Conservation (phyloP, 169 alveolate genomes). For the Plasmodium reichenowi region DNA sequence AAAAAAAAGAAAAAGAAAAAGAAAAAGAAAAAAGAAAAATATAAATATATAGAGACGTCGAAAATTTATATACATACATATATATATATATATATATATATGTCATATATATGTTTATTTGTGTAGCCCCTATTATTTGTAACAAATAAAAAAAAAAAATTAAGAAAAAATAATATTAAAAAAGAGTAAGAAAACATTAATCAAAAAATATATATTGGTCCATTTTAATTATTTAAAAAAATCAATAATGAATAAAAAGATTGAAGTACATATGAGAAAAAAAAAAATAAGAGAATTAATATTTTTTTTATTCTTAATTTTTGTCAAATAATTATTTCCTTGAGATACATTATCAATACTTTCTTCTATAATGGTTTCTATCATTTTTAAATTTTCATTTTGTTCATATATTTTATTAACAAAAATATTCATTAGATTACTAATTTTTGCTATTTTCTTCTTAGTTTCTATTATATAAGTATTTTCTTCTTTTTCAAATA, state of each 20-base stretch:
- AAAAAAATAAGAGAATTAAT: constrained; percentile 67
- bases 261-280: constrained; percentile 38
- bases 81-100: no score
- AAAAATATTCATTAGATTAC: constrained; percentile 62
- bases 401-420: constrained; percentile 73
- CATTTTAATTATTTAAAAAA: constrained; percentile 13
- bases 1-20: no score
- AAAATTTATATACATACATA: no score
- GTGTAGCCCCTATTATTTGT: no score
- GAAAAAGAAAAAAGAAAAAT: no score
- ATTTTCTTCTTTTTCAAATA: constrained; percentile 71
- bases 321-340: constrained; percentile 49
- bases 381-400: constrained; percentile 67
- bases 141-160: background rate
- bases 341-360: constrained; percentile 69
- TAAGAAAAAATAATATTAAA: background rate
- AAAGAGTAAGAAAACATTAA: background rate
- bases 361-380: constrained; percentile 64
- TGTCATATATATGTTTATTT: no score
- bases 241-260: constrained; percentile 58
- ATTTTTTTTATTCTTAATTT: constrained; percentile 60
- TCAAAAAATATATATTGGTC: no score
- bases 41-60: no score
- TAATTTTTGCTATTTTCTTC: constrained; percentile 67
- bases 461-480: constrained; percentile 73